Conservation (phyloP, 192 early-diverging fungal genomes). For the Coemansia asiatica region DNA sequence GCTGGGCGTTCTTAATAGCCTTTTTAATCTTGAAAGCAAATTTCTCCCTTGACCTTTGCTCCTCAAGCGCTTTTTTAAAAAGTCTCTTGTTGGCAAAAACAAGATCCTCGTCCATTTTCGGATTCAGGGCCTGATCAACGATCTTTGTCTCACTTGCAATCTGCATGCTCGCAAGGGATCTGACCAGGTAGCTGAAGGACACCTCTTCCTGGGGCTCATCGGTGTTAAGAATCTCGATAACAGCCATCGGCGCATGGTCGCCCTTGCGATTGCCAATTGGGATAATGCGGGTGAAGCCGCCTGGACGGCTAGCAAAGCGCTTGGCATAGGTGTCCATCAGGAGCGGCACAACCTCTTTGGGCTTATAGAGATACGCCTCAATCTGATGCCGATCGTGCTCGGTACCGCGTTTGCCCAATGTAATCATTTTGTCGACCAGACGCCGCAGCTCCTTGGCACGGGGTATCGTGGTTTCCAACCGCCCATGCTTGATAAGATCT, state of each 20-base stretch:
- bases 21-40: constrained; percentile 42
- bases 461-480: constrained; percentile 89
- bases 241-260: constrained; percentile 85
- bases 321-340: constrained; percentile 79
- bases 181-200: constrained; percentile 55
- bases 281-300: constrained; percentile 90
- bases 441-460: constrained; percentile 89
- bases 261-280: constrained; percentile 72
- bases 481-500: constrained; percentile 81
- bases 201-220: constrained; percentile 67
- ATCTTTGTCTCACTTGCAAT: constrained; percentile 36
- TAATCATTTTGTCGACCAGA: constrained; percentile 86
- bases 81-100: constrained; percentile 31
- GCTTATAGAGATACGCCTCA: constrained; percentile 64
- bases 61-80: constrained; percentile 39
- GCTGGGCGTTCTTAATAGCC: constrained; percentile 31
- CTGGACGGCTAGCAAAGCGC: constrained; percentile 72
- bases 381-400: constrained; percentile 62
- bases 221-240: constrained; percentile 88
- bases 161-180: constrained; percentile 51
- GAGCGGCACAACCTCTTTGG: constrained; percentile 72
- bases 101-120: constrained; percentile 13
- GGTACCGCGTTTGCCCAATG: constrained; percentile 74
- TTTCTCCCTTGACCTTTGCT: constrained; percentile 32
- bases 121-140: constrained; percentile 26